phyloP scores from a whole-genome alignment of 805 yeast genomes.

The Candida berthetii region DNA sequence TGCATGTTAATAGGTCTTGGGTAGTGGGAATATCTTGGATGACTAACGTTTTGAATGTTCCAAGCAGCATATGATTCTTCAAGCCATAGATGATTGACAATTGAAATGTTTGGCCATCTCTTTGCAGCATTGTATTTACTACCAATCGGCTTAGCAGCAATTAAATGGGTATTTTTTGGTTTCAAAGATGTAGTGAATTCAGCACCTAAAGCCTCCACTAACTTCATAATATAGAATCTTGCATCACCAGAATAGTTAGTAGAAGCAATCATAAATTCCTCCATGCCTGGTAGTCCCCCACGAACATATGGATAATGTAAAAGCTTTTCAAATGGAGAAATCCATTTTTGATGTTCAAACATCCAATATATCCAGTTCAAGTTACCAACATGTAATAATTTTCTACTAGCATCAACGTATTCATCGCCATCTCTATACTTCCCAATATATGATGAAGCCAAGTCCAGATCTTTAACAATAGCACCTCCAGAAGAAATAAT shows the following conservation, averaged over 20 bases:
- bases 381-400: slow-evolving; percentile 49
- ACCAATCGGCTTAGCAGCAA: slow-evolving; percentile 65
- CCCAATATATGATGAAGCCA: slow-evolving; percentile 53
- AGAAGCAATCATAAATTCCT: slow-evolving; percentile 51
- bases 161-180: slow-evolving; percentile 61
- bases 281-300: slow-evolving; percentile 46
- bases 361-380: slow-evolving; percentile 72
- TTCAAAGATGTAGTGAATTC: slow-evolving; percentile 61
- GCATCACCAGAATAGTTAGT: slow-evolving; percentile 87
- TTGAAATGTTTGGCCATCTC: slow-evolving; percentile 52
- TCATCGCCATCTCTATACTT: slow-evolving; percentile 52
- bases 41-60: slow-evolving; percentile 40
- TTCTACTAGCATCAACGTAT: slow-evolving; percentile 38
- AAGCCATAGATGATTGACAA: slow-evolving; percentile 82
- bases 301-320: slow-evolving; percentile 62
- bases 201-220: slow-evolving; percentile 71
- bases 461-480: slow-evolving; percentile 21
- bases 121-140: slow-evolving; percentile 69
- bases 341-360: slow-evolving; percentile 48
- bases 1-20: slow-evolving; percentile 35
- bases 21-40: slow-evolving; percentile 41
- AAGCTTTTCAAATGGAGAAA: slow-evolving; percentile 46
- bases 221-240: slow-evolving; percentile 57
- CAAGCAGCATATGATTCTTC: slow-evolving; percentile 72
- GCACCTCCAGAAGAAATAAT: slow-evolving; percentile 52